Conservation (phyloP, 257 asterid species). For the Solanum rostratum region DNA sequence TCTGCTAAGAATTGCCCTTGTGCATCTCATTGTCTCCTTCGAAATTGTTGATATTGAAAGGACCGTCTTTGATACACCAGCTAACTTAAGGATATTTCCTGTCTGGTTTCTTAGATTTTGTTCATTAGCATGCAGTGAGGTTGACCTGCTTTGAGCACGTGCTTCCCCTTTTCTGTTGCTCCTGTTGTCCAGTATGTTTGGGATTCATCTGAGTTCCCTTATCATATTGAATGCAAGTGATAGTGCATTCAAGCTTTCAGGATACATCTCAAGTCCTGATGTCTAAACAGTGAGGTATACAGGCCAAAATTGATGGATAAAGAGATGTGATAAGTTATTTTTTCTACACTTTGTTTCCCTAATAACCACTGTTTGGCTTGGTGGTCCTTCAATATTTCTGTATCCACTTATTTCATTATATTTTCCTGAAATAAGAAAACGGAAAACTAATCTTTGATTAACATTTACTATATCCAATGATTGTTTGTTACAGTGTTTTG, state of each 20-base stretch:
- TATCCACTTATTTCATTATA: slow-evolving; percentile 32
- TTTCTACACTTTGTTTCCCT: no score
- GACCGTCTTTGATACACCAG: slow-evolving; percentile 25
- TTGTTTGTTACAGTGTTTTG: no score
- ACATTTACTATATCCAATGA: no score
- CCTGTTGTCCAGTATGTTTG: slow-evolving; percentile 51
- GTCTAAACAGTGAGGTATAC: slow-evolving; percentile 49
- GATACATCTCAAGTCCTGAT: slow-evolving; percentile 23
- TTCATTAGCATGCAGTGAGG: slow-evolving; percentile 41
- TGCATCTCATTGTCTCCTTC: no score
- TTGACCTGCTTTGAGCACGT: slow-evolving; percentile 46
- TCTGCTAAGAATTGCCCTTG: no score
- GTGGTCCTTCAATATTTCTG: slow-evolving; percentile 82
- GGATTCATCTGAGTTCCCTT: slow-evolving; percentile 42
- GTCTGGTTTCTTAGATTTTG: slow-evolving; percentile 2
- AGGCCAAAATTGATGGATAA: not conserved
- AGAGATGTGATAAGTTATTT: not conserved
- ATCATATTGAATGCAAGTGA: slow-evolving; percentile 31
- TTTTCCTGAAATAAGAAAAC: not conserved
- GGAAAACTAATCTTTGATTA: no score
- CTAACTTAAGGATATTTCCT: slow-evolving; percentile 7
- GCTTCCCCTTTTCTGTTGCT: slow-evolving; percentile 61
- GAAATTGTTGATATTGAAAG: slow-evolving; percentile 49
- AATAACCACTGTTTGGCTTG: no score
- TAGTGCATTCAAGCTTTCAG: slow-evolving; percentile 45